Conservation (phyloP, 441 rosid species). For the Manihot esculenta region DNA sequence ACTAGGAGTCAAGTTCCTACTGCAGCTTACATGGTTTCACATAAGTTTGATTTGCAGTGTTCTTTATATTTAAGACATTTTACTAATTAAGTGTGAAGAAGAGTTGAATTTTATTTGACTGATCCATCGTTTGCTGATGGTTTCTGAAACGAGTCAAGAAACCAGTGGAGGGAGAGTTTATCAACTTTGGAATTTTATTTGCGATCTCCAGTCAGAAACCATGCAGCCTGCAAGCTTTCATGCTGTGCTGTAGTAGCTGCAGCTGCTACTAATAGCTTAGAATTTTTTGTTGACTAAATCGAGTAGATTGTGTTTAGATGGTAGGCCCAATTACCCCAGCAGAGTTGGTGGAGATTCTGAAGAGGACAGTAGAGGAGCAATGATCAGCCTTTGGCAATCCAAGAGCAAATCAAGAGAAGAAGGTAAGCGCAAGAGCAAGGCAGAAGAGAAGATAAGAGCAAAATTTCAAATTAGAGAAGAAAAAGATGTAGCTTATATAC, state of each 20-base stretch:
- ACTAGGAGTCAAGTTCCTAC: background rate
- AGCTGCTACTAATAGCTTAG: slow-evolving; percentile 37
- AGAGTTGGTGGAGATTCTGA: slow-evolving; percentile 54
- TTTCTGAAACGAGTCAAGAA: slow-evolving; percentile 1
- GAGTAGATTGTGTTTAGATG: slow-evolving; percentile 30
- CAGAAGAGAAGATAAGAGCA: slow-evolving; percentile 41
- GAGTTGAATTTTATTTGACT: background rate
- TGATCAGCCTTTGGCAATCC: slow-evolving; percentile 46
- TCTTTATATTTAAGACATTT: background rate
- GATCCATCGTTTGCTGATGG: background rate
- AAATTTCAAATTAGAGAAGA: slow-evolving; percentile 50
- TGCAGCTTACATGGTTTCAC: background rate
- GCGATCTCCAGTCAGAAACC: too few relatives aligned
- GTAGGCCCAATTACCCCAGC: slow-evolving; percentile 58
- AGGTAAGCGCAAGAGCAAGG: too few relatives aligned
- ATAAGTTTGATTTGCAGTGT: background rate
- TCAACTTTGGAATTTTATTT: slow-evolving; percentile 3
- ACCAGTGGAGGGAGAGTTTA: slow-evolving; percentile 6
- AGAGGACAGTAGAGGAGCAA: slow-evolving; percentile 61
- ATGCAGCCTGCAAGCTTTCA: slow-evolving; percentile 50
- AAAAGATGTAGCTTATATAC: slow-evolving; percentile 52
- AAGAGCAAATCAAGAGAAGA: slow-evolving; percentile 17
- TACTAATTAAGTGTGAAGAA: background rate
- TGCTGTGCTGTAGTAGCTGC: slow-evolving; percentile 58
- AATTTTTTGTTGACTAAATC: slow-evolving; percentile 18